Percentiles rank a stretch among this genome's conserved stretches.
Conservation (phyloP, 805 yeast species). For the Candida silvatica region DNA sequence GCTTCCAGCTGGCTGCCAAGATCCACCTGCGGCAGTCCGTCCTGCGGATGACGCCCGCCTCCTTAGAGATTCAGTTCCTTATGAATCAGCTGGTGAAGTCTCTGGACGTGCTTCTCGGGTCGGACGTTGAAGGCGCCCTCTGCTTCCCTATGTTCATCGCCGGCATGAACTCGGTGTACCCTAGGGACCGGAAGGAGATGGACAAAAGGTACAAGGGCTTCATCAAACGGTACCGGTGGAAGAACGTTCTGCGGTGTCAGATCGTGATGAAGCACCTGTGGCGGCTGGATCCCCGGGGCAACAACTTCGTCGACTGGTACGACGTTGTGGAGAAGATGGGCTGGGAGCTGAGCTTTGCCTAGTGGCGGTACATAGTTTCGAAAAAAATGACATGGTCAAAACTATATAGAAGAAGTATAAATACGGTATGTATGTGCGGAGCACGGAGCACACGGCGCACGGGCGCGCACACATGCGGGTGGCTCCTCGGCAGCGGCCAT, state of each 20-base stretch:
- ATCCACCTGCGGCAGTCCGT: conserved; percentile 63
- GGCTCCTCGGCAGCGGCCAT: neutral
- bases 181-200: conserved; percentile 46
- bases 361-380: neutral
- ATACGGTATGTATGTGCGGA: neutral
- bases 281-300: conserved; percentile 41
- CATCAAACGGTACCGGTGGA: conserved; percentile 57
- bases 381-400: conserved; percentile 1
- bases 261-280: conserved; percentile 39
- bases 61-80: conserved; percentile 55
- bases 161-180: conserved; percentile 55
- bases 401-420: neutral
- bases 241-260: conserved; percentile 44
- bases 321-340: conserved; percentile 54
- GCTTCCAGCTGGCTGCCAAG: conserved; percentile 60
- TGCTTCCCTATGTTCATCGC: conserved; percentile 76
- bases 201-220: conserved; percentile 42
- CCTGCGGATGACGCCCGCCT: conserved; percentile 47
- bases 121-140: conserved; percentile 62
- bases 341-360: conserved; percentile 78
- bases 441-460: no score
- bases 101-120: conserved; percentile 52
- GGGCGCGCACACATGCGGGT: neutral
- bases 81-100: conserved; percentile 44
- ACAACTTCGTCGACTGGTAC: conserved; percentile 65